Evolutionary conservation across 2,329 filamentous ascomycete genomes (phyloP), one percentile per base, ranked within the genome.

Genomic region (Epichloe typhina): DNA sequence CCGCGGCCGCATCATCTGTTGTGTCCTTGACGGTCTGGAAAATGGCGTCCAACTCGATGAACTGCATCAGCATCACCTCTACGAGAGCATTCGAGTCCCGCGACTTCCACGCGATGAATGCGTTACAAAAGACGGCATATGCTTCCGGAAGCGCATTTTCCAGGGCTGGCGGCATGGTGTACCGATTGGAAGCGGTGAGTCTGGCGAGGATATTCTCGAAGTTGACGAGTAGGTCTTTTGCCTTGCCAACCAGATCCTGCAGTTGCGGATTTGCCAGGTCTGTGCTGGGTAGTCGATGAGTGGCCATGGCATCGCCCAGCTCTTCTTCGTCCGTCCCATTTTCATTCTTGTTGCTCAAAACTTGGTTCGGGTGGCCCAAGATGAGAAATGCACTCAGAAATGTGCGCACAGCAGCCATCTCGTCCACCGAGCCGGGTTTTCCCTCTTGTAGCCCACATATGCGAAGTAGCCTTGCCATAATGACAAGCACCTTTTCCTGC

Each of bases 41-140:
- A 46, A 91, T 91, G 37, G 83, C 83, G 60, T 93, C 87, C 2
- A 93, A 76, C 62, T 89, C 86, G 17, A 90, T 85, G 64, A 91
- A 90, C 56, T 88, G 86, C 60, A 87, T 77, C n/a, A 91, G 75
- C 86, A 93, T 90, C 50, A 88, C 83, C 59, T 90, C 84, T 49
- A 91, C 80, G 4, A 93, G 71, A 0, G 86, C 82, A 50, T 82
- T 82, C 0, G 85, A 87, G 62, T 91, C 87, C 49, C 86, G 79
- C 2, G 86, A 83, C 66, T 90, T 88, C 87, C 87, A 93, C 3
- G 85, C 82, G 53, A 87, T 85, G 61, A 93, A 90, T 1, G 85
- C 85, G 49, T 86, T 84, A 58, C 84, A 80, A 58, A 88, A 93
- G 0, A 82, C 78, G 35, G 83, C 79, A 61, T 90, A 88, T 1